Conservation (phyloP, 495 filamentous ascomycete genomes). For the Apiosordaria backusii region DNA sequence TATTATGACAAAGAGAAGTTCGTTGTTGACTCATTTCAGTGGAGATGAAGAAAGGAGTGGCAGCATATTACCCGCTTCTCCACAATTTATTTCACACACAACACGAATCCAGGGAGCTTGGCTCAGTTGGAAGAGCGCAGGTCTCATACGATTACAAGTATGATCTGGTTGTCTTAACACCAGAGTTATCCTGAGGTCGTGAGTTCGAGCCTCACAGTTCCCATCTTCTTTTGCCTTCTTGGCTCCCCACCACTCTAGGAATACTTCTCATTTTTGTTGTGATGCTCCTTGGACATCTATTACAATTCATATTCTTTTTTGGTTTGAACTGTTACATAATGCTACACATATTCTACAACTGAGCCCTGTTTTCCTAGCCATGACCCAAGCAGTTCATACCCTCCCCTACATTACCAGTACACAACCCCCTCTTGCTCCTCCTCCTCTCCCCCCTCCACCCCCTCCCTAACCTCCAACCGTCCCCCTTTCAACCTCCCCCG, state of each 20-base stretch:
- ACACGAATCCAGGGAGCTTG: conserved; percentile 16
- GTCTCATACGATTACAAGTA: conserved; percentile 20
- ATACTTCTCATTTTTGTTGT: too few relatives aligned
- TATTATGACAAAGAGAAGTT: neutral
- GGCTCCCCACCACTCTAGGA: neutral
- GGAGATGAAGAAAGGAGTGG: neutral
- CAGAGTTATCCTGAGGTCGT: conserved; percentile 24
- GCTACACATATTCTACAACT: neutral
- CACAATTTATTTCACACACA: neutral
- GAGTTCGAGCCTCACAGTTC: conserved; percentile 25
- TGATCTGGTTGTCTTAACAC: conserved; percentile 16
- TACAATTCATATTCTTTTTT: too few relatives aligned
- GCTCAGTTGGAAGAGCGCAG: conserved; percentile 26
- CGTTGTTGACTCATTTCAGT: neutral
- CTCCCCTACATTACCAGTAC: conserved; percentile 37
- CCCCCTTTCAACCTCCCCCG: conserved; percentile 66
- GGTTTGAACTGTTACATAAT: neutral
- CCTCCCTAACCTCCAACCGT: conserved; percentile 47
- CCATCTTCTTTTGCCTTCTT: conserved; percentile 2
- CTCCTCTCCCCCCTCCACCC: conserved; percentile 26
- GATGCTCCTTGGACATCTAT: too few relatives aligned
- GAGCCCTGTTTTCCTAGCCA: too few relatives aligned
- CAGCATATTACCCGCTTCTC: neutral
- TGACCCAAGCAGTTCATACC: neutral
- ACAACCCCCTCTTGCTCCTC: conserved; percentile 35